Conservation (phyloP, 2,329 filamentous ascomycete genomes). For the Gliomastix tumulicola region DNA sequence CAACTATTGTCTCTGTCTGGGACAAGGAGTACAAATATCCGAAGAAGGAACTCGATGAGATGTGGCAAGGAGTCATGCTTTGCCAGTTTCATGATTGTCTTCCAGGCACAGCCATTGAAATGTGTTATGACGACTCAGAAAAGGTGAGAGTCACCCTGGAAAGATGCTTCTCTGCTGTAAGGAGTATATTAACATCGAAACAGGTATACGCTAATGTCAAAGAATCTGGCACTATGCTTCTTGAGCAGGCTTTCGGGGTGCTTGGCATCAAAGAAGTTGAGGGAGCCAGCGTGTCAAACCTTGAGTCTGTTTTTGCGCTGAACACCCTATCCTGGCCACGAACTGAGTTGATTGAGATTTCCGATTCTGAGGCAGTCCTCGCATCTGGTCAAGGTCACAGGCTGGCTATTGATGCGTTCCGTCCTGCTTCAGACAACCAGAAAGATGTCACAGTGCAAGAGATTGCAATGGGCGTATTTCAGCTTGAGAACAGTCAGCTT, state of each 20-base stretch:
- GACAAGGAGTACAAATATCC: constrained; percentile 76
- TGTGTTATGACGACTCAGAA: constrained; percentile 96
- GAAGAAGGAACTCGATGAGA: constrained; percentile 85
- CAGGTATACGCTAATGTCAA: constrained; percentile 79
- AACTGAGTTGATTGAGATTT: constrained; percentile 63
- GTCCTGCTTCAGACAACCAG: constrained; percentile 30
- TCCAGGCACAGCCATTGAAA: constrained; percentile 90
- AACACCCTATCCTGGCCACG: constrained; percentile 88
- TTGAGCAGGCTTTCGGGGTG: constrained; percentile 60
- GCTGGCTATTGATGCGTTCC: constrained; percentile 42
- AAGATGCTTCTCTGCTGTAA: neutral
- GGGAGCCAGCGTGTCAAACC: constrained; percentile 32
- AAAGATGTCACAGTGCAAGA: constrained; percentile 46
- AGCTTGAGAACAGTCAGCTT: constrained; percentile 73
- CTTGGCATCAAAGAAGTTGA: constrained; percentile 52
- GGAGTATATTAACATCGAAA: constrained; percentile 13
- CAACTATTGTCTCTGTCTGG: constrained; percentile 75
- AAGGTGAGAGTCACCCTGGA: constrained; percentile 38
- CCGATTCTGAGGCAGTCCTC: constrained; percentile 42
- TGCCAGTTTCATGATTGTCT: constrained; percentile 98
- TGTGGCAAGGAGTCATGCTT: constrained; percentile 89
- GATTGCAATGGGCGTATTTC: constrained; percentile 55
- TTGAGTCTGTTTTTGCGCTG: constrained; percentile 61
- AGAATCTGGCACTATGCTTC: constrained; percentile 62
- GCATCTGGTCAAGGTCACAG: constrained; percentile 50